Conservation (phyloP, 306 rosid species). For the Castanopsis chinensis region DNA sequence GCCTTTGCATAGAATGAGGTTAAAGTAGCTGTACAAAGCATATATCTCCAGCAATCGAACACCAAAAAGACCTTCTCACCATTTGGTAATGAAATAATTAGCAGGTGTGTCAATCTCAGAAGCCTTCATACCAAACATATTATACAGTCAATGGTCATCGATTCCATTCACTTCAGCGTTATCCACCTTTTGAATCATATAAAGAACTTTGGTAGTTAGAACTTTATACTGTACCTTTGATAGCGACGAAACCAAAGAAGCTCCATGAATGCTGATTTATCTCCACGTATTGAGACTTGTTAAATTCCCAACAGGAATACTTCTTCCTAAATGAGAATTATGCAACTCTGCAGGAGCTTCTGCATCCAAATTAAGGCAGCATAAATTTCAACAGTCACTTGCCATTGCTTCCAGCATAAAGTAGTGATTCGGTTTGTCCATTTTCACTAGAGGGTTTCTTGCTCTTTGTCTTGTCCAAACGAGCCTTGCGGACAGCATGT, state of each 20-base stretch:
- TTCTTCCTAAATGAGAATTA: neutral
- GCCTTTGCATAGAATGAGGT: slow-evolving; percentile 19
- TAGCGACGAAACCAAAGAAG: slow-evolving; percentile 21
- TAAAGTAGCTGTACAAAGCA: slow-evolving; percentile 29
- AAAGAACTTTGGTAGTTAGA: slow-evolving; percentile 16
- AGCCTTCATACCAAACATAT: slow-evolving; percentile 8
- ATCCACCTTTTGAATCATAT: slow-evolving; percentile 23
- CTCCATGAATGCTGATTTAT: slow-evolving; percentile 18
- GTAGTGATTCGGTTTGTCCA: slow-evolving; percentile 53
- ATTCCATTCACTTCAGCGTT: slow-evolving; percentile 15
- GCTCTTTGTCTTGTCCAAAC: slow-evolving; percentile 50
- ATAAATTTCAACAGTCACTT: slow-evolving; percentile 25
- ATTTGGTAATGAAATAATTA: slow-evolving; percentile 20
- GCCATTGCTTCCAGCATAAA: slow-evolving; percentile 32
- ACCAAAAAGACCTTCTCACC: slow-evolving; percentile 6
- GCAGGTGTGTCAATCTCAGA: slow-evolving; percentile 21
- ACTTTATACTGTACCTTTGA: slow-evolving; percentile 24
- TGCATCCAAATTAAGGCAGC: slow-evolving; percentile 17
- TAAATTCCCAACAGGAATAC: neutral
- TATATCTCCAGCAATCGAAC: slow-evolving; percentile 19
- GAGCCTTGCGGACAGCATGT: slow-evolving; percentile 69
- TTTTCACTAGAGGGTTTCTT: slow-evolving; percentile 34
- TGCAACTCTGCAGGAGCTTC: slow-evolving; percentile 21
- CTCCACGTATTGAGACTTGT: slow-evolving; percentile 4
- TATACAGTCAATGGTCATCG: slow-evolving; percentile 13